phyloP scores from a whole-genome alignment of 2,329 filamentous ascomycete species.

The Paraphaeosphaeria sporulosa region DNA sequence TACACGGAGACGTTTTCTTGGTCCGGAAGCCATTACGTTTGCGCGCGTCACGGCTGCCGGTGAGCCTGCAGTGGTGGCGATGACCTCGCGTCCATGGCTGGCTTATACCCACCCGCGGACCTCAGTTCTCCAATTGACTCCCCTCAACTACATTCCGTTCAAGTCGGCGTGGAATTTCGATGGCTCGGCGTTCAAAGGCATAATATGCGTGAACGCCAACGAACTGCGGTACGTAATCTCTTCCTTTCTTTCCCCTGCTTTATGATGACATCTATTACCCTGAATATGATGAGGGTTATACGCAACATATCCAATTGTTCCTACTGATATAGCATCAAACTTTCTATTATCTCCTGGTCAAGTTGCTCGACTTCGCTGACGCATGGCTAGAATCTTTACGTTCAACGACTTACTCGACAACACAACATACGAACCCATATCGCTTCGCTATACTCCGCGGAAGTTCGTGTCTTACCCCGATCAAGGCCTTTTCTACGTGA shows the following conservation, averaged over 20 bases:
- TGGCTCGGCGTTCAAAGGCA: constrained; percentile 92
- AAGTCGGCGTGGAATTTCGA: constrained; percentile 98
- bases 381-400: constrained; percentile 75
- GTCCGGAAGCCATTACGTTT: constrained; percentile 86
- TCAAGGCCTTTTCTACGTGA: constrained; percentile 88
- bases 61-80: constrained; percentile 82
- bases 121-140: constrained; percentile 89
- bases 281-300: constrained; percentile 57
- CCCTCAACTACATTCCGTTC: constrained; percentile 84
- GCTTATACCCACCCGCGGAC: constrained; percentile 90
- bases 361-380: constrained; percentile 16
- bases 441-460: constrained; percentile 88
- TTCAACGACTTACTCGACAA: constrained; percentile 87
- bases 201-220: constrained; percentile 91
- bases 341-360: background rate
- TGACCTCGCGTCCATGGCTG: constrained; percentile 95
- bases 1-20: constrained; percentile 92
- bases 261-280: constrained; percentile 71
- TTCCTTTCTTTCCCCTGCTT: constrained; percentile 30
- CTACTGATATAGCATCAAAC: constrained; percentile 73
- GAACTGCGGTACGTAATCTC: constrained; percentile 74
- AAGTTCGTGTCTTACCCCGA: constrained; percentile 88
- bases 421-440: constrained; percentile 83
- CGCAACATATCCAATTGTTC: constrained; percentile 83
- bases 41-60: constrained; percentile 90